Percentiles rank a stretch among this genome's conserved stretches.
Evolutionary conservation across 331 rosid genomes (phyloP).

Genomic region (Rhamnella rubrinervis): DNA sequence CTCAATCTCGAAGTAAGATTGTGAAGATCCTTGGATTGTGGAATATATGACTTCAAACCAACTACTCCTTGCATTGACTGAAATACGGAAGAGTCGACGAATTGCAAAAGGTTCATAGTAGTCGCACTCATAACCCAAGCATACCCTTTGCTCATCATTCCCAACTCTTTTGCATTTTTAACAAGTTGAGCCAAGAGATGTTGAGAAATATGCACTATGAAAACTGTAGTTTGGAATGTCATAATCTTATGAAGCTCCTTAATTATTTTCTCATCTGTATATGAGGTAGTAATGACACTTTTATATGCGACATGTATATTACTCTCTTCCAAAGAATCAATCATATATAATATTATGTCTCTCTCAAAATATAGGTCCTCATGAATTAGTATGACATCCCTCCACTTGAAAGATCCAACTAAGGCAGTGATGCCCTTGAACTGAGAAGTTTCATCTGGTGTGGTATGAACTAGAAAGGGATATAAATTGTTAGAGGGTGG

Average conservation of each 20-base stretch:
- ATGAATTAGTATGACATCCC: constrained; percentile 14
- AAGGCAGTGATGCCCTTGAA: constrained; percentile 6
- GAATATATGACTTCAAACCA: too few species aligned
- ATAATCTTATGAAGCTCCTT: constrained; percentile 13
- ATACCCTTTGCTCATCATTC: too few species aligned
- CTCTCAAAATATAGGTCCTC: neutral
- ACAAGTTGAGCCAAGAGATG: neutral
- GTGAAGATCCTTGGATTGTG: too few species aligned
- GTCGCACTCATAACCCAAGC: too few species aligned
- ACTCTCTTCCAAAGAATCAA: constrained; percentile 2
- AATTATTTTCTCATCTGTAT: constrained; percentile 1
- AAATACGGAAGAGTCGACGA: constrained; percentile 14
- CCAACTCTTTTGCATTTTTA: too few species aligned
- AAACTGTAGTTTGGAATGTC: neutral
- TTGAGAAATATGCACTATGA: constrained; percentile 21
- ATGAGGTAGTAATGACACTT: constrained; percentile 3
- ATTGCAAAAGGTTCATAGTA: too few species aligned
- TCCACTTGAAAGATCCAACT: constrained; percentile 18
- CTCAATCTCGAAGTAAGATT: too few species aligned
- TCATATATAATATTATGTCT: neutral
- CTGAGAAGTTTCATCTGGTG: constrained; percentile 8
- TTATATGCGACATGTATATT: constrained; percentile 9
- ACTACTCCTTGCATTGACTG: too few species aligned
- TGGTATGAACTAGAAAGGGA: constrained; percentile 18
- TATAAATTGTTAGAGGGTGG: neutral